These are phyloP conservation scores for Panicum miliaceum DNA, from an alignment of 176 grass and related monocot genomes.

Conservation along the genomic window DNA sequence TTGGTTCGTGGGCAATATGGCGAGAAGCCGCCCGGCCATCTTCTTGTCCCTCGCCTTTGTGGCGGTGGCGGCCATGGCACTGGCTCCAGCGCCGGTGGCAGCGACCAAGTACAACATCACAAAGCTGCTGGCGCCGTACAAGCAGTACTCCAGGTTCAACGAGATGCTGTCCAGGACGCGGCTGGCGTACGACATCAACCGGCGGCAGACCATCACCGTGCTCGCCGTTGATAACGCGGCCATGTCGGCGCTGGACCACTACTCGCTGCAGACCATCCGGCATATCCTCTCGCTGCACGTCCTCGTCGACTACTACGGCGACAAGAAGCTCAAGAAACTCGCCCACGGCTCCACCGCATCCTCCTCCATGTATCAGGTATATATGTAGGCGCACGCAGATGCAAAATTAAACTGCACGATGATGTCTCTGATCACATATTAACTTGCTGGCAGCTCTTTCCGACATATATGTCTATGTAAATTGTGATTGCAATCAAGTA, in stretches of 20 bases:
- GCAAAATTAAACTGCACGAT: too few species aligned
- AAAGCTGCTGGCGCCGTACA: slow-evolving; percentile 70
- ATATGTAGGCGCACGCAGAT: too few species aligned
- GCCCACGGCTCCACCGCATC: slow-evolving; percentile 59
- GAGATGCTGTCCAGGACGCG: slow-evolving; percentile 69
- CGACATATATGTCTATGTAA: background rate
- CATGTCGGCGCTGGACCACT: slow-evolving; percentile 66
- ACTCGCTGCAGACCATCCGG: slow-evolving; percentile 59
- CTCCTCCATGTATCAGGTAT: slow-evolving; percentile 75
- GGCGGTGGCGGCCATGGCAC: background rate
- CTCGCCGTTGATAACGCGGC: slow-evolving; percentile 71
- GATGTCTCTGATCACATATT: background rate
- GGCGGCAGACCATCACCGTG: slow-evolving; percentile 91
- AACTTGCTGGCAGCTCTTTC: background rate
- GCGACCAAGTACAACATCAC: slow-evolving; percentile 78
- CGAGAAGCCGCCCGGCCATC: slow-evolving; percentile 15
- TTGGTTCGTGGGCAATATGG: slow-evolving; percentile 39
- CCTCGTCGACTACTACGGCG: slow-evolving; percentile 87
- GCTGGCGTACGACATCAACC: slow-evolving; percentile 87
- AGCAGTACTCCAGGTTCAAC: slow-evolving; percentile 87
- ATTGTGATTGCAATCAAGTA: background rate
- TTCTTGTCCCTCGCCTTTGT: slow-evolving; percentile 24
- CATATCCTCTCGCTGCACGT: slow-evolving; percentile 81
- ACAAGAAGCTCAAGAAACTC: slow-evolving; percentile 82
- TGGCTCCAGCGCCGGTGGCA: slow-evolving; percentile 9